These are phyloP conservation scores for Aspergillus asperescens DNA, from an alignment of 495 filamentous ascomycete genomes.

Conservation along the genomic window DNA sequence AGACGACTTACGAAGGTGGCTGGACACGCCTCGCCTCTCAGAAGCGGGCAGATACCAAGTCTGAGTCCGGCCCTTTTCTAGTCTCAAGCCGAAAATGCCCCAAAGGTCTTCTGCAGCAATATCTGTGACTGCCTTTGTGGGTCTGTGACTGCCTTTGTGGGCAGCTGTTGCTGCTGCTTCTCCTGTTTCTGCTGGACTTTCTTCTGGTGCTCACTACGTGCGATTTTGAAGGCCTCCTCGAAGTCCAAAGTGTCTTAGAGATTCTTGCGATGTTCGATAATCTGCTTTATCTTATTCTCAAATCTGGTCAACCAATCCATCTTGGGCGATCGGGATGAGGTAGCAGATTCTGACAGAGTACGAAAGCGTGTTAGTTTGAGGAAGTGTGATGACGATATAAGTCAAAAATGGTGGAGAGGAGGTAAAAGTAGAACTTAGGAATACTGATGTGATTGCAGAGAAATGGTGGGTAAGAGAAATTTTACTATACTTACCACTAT, in stretches of 20 bases:
- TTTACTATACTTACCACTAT: neutral
- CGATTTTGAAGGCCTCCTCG: neutral
- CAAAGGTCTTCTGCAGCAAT: neutral
- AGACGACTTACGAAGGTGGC: neutral
- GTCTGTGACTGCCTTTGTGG: neutral
- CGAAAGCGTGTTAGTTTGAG: neutral
- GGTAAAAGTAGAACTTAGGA: neutral
- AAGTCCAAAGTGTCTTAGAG: neutral
- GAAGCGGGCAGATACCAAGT: neutral
- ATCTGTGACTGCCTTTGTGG: neutral
- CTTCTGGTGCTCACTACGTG: neutral
- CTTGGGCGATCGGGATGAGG: neutral
- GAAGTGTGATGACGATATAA: neutral
- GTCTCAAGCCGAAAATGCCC: neutral
- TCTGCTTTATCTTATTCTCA: neutral
- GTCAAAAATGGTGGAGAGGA: neutral
- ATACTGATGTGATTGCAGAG: neutral
- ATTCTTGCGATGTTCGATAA: neutral
- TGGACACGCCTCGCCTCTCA: neutral
- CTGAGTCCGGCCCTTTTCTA: neutral
- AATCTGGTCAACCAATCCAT: neutral
- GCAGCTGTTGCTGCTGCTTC: neutral
- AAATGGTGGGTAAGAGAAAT: neutral
- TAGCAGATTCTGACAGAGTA: neutral
- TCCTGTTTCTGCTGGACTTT: neutral